Conservation (phyloP, 163 green algal species). For the Chlorella variabilis region DNA sequence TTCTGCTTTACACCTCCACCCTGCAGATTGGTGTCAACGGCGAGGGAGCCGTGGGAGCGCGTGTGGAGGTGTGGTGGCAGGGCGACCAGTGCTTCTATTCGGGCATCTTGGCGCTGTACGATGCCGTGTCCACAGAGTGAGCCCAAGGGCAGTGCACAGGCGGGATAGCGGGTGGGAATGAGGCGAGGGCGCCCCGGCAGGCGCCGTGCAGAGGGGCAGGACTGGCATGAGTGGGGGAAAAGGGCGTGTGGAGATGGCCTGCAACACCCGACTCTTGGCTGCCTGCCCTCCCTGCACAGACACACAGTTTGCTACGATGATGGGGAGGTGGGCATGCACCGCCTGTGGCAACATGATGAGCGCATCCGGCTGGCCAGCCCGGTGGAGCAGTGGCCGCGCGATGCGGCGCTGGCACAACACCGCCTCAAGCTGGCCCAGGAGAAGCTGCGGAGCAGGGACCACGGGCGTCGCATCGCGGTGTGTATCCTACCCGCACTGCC, state of each 20-base stretch:
- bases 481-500: no score
- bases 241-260: no score
- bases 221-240: not conserved
- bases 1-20: not conserved
- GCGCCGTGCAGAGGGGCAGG: not conserved
- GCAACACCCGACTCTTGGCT: no score
- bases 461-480: slow-evolving; percentile 2
- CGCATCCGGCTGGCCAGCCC: slow-evolving; percentile 39
- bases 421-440: slow-evolving; percentile 29
- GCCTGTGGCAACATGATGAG: slow-evolving; percentile 62
- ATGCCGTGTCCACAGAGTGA: slow-evolving; percentile 45
- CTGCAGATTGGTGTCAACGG: slow-evolving; percentile 68
- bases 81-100: slow-evolving; percentile 75
- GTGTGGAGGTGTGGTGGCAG: slow-evolving; percentile 82
- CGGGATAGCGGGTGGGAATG: no score
- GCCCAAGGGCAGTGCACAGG: no score
- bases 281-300: no score
- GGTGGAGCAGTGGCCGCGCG: slow-evolving; percentile 43
- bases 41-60: slow-evolving; percentile 65
- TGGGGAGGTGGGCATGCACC: slow-evolving; percentile 70
- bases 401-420: slow-evolving; percentile 28
- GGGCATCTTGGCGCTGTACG: slow-evolving; percentile 43
- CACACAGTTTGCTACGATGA: slow-evolving; percentile 87
- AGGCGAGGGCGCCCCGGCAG: no score
- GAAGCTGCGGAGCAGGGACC: slow-evolving; percentile 10